Conservation (phyloP, 129 eudicot species). For the Saposhnikovia divaricata region DNA sequence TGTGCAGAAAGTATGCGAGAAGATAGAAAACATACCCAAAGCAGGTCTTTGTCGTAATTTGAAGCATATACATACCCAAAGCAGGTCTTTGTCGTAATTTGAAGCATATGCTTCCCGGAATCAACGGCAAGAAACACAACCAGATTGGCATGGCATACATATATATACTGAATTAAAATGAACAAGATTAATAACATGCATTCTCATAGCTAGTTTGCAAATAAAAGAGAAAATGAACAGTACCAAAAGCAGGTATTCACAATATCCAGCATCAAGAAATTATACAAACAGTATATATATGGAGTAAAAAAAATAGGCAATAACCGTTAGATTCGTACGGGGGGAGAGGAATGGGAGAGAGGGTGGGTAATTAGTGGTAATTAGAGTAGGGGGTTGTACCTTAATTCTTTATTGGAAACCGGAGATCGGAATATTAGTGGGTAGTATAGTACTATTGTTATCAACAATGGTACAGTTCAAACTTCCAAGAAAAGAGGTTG, state of each 20-base stretch:
- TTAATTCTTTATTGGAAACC: slow-evolving; percentile 3
- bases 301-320: background rate
- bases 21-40: background rate
- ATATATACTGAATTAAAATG: background rate
- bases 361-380: background rate
- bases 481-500: background rate
- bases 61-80: too few species aligned
- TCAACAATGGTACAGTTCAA: background rate
- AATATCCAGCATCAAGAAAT: background rate
- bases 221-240: background rate
- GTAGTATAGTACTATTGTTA: background rate
- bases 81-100: background rate
- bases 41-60: background rate
- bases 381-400: background rate
- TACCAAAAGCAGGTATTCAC: background rate
- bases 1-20: background rate
- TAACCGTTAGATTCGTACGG: background rate
- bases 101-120: background rate
- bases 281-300: background rate
- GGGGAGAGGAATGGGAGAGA: background rate
- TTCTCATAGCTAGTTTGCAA: background rate
- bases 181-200: background rate
- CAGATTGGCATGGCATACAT: too few species aligned
- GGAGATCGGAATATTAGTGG: background rate
- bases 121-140: background rate